Evolutionary conservation across 768 basidiomycete species (phyloP).

Genomic region (Dioszegia hungarica): DNA sequence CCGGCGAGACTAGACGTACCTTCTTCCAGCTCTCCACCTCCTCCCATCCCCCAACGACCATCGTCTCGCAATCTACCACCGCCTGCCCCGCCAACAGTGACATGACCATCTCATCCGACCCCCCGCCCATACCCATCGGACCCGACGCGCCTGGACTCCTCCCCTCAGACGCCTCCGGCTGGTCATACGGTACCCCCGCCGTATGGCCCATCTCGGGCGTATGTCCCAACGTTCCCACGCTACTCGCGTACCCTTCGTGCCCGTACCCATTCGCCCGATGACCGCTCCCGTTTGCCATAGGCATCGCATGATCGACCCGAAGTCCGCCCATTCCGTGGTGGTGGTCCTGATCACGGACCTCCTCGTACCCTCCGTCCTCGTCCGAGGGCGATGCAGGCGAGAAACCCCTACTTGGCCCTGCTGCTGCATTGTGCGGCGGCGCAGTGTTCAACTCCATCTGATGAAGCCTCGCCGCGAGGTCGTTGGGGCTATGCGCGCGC

Average conservation of each 20-base stretch:
- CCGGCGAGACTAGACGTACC: conserved; percentile 50
- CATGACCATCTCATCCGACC: conserved; percentile 72
- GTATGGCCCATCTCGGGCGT: not conserved
- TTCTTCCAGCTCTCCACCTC: conserved; percentile 68
- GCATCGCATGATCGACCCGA: not conserved
- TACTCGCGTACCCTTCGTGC: not conserved
- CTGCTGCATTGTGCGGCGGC: no score
- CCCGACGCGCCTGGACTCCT: not conserved
- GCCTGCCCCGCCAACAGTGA: conserved; percentile 90
- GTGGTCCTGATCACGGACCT: no score
- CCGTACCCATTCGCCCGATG: no score
- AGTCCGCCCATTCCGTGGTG: not conserved
- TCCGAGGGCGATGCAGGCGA: not conserved
- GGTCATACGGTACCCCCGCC: not conserved
- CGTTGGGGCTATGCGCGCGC: conserved; percentile 4
- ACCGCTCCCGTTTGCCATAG: no score
- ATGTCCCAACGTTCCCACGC: conserved; percentile 8
- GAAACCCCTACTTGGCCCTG: not conserved
- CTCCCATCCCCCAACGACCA: conserved; percentile 68
- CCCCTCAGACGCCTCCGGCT: not conserved
- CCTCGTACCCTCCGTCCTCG: not conserved
- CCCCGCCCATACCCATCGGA: conserved; percentile 13
- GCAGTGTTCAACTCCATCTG: not conserved
- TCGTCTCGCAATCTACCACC: conserved; percentile 80
- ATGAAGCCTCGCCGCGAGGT: conserved; percentile 2